Conservation (phyloP, 148 eudicot genomes). For the Linanthus parryae region DNA sequence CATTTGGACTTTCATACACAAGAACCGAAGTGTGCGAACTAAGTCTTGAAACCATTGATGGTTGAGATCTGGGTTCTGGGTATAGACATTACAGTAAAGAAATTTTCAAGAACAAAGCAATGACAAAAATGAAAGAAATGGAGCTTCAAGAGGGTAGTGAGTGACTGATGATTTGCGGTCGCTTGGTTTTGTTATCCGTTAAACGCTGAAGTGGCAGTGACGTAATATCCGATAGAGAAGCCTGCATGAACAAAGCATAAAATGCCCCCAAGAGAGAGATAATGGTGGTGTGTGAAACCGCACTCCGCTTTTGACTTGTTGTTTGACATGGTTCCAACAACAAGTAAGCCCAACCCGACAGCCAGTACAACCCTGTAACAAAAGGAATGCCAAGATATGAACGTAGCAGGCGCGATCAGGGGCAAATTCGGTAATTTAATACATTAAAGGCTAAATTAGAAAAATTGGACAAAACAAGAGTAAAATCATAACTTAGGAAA, state of each 20-base stretch:
- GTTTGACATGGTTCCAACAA: conserved; percentile 55
- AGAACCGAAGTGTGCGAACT: too few relatives aligned
- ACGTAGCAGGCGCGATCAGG: not conserved
- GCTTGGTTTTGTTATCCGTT: not conserved
- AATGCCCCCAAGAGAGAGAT: conserved; percentile 13
- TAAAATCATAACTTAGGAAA: not conserved
- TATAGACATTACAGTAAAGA: too few relatives aligned
- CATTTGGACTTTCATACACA: too few relatives aligned
- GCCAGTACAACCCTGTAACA: conserved; percentile 52
- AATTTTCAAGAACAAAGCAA: too few relatives aligned
- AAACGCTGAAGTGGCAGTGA: conserved; percentile 7
- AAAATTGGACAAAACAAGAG: not conserved
- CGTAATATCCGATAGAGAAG: conserved; percentile 8
- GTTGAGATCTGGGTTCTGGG: too few relatives aligned
- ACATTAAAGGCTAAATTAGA: not conserved
- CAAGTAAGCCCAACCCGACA: conserved; percentile 45
- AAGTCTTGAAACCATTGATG: too few relatives aligned
- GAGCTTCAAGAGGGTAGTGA: not conserved
- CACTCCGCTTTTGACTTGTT: conserved; percentile 23
- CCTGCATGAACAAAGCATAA: conserved; percentile 12
- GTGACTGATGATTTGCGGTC: not conserved
- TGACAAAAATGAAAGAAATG: not conserved
- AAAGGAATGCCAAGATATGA: not conserved
- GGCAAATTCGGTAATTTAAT: not conserved
- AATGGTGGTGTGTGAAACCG: conserved; percentile 16